These are phyloP conservation scores for Lachnellula hyalina DNA, from an alignment of 2,329 filamentous ascomycete genomes.

Conservation along the genomic window DNA sequence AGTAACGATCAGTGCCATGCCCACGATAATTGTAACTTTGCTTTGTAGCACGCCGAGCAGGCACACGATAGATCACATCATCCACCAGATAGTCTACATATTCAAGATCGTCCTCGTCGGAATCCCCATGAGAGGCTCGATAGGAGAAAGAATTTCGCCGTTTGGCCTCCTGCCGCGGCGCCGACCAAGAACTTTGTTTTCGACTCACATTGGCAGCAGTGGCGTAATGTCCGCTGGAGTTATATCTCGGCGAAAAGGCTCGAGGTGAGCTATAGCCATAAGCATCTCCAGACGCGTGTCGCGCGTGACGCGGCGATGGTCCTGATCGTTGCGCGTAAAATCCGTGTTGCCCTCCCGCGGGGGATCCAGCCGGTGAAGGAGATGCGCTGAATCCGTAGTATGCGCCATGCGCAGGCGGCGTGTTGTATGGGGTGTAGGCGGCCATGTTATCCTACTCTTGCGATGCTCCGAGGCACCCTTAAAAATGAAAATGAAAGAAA, in stretches of 20 bases:
- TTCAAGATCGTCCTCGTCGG: conserved; percentile 34
- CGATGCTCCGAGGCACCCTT: conserved; percentile 23
- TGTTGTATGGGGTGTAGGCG: conserved; percentile 26
- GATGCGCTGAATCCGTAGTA: conserved; percentile 30
- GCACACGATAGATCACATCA: conserved; percentile 25
- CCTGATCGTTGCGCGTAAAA: conserved; percentile 24
- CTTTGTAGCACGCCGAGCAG: conserved; percentile 24
- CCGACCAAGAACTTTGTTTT: conserved; percentile 32
- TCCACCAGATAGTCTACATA: conserved; percentile 28
- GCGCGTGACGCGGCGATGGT: conserved; percentile 27
- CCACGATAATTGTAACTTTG: conserved; percentile 31
- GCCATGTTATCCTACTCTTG: conserved; percentile 31
- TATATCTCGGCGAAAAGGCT: conserved; percentile 33
- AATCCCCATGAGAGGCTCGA: conserved; percentile 33
- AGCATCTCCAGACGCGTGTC: conserved; percentile 29
- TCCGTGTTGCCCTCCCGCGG: conserved; percentile 28
- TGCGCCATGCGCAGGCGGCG: conserved; percentile 25
- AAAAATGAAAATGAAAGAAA: conserved; percentile 20
- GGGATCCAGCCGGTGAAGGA: conserved; percentile 31
- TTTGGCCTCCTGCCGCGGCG: conserved; percentile 26
- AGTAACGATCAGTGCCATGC: conserved; percentile 33
- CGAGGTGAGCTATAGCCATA: conserved; percentile 22
- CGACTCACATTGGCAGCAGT: conserved; percentile 36
- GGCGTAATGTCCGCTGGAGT: conserved; percentile 32
- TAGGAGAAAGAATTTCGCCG: conserved; percentile 31